Conservation (phyloP, 148 eudicot species). For the Gaultheria prostrata region DNA sequence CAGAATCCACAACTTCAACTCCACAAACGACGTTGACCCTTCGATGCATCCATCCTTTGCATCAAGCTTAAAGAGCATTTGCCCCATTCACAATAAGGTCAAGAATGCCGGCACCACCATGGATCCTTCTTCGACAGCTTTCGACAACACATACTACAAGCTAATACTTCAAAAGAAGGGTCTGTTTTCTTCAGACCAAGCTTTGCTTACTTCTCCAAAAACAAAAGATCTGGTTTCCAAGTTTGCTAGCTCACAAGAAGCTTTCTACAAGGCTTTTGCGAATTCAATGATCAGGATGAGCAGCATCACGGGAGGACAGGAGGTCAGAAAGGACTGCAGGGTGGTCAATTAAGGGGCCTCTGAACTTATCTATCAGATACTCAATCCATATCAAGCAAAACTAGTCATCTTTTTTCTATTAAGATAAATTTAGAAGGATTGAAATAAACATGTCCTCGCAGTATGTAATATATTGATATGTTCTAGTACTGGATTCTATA, state of each 20-base stretch:
- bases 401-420: not conserved
- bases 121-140: slow-evolving; percentile 57
- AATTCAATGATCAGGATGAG: slow-evolving; percentile 84
- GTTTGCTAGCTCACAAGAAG: slow-evolving; percentile 46
- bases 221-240: slow-evolving; percentile 45
- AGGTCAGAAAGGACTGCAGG: slow-evolving; percentile 62
- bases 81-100: slow-evolving; percentile 35
- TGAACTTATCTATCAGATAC: not conserved
- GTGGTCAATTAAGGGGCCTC: slow-evolving; percentile 36
- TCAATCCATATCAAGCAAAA: not conserved
- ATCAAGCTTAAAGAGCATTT: slow-evolving; percentile 36
- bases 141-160: slow-evolving; percentile 71
- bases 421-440: not conserved
- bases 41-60: slow-evolving; percentile 56
- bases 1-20: slow-evolving; percentile 57
- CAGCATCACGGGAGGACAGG: slow-evolving; percentile 67
- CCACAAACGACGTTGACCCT: slow-evolving; percentile 59
- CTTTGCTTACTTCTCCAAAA: slow-evolving; percentile 38
- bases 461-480: not conserved
- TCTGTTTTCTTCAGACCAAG: slow-evolving; percentile 67
- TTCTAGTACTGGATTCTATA: not conserved
- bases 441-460: not conserved
- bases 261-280: slow-evolving; percentile 48
- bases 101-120: slow-evolving; percentile 50
- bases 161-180: slow-evolving; percentile 52